Evolutionary conservation across 106 monocot genomes (phyloP), one percentile per base, ranked within the genome.

Genomic region (Triglochin maritima): DNA sequence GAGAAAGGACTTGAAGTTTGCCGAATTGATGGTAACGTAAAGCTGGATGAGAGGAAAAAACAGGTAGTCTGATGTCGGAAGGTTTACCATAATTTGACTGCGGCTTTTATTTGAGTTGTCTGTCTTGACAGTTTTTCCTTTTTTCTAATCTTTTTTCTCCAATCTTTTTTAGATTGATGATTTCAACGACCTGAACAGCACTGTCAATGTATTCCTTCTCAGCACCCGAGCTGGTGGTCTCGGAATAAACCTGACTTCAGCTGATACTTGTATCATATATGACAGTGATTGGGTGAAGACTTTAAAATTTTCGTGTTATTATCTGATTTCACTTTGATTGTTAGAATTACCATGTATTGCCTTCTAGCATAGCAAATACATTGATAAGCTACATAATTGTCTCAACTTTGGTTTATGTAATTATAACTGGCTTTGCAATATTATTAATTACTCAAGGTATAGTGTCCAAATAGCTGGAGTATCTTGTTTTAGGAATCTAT

Each of bases 231-330:
- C 92, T 74, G 98, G 98, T 70, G 98, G 98, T 5, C 69, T 98
- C 17, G 98, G 98, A 62, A 98, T 98, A 60, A 98, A 98, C 72
- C 81, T 98, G 53, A 86, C 92, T 64, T 84, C 92, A 59, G 98
- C 98, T 55, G 98, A 98, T 79, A 98, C 98, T n/a, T 92, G 91
- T 66, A 89, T 98, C 56, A 71, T 98, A 41, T 98, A 98, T 72
- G 98, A 98, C 51, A 92, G 91, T 75, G 98, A 98, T 75, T 98
- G 98, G 98, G 95, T 96, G 88, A 17, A 52, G 11, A 52, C 11
- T 11, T 45, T 60, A 14, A 51, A 5, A 15, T 50, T 52, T 60
- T 62, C 29, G 7, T 46, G 0, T 0, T 3, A 6, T 66, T 41
- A 7, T 52, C 7, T 52, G 52, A 8, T 52, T 52, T 52, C 9